Percentiles rank a stretch among this genome's conserved stretches.
phyloP scores from a whole-genome alignment of 2,329 filamentous ascomycete species.

The Ophiostoma australiae region DNA sequence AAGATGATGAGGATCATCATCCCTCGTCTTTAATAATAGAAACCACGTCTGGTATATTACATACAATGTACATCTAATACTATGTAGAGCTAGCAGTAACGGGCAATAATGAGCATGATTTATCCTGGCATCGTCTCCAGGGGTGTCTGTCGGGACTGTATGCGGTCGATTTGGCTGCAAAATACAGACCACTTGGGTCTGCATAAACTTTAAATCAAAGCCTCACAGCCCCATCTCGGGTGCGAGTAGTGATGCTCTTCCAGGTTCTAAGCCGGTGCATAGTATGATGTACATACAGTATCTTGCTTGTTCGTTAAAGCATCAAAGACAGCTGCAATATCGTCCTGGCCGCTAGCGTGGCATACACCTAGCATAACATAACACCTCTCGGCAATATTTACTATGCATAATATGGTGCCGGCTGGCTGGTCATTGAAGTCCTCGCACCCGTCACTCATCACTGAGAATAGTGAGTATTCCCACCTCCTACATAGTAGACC shows the following conservation, averaged over 20 bases:
- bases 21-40: constrained; percentile 8
- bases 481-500: constrained; percentile 1
- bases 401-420: background rate
- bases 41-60: background rate
- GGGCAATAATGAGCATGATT: background rate
- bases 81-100: background rate
- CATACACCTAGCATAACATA: background rate
- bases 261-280: background rate
- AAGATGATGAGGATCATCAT: background rate
- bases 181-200: too few relatives aligned
- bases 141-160: background rate
- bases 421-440: too few relatives aligned
- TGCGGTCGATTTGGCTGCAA: too few relatives aligned
- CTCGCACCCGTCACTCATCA: background rate
- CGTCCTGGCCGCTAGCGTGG: background rate
- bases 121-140: constrained; percentile 1
- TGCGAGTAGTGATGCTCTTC: background rate
- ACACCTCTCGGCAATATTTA: background rate
- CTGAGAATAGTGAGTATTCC: background rate
- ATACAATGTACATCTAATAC: too few relatives aligned
- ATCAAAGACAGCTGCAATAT: too few relatives aligned
- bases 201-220: background rate
- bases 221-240: background rate
- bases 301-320: too few relatives aligned
- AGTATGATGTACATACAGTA: too few relatives aligned